A percentile compares a stretch with the other conserved stretches of the same genome.
These are phyloP conservation scores for Cladosporium halotolerans DNA, from an alignment of 2,329 filamentous ascomycete species.

Conservation along the genomic window DNA sequence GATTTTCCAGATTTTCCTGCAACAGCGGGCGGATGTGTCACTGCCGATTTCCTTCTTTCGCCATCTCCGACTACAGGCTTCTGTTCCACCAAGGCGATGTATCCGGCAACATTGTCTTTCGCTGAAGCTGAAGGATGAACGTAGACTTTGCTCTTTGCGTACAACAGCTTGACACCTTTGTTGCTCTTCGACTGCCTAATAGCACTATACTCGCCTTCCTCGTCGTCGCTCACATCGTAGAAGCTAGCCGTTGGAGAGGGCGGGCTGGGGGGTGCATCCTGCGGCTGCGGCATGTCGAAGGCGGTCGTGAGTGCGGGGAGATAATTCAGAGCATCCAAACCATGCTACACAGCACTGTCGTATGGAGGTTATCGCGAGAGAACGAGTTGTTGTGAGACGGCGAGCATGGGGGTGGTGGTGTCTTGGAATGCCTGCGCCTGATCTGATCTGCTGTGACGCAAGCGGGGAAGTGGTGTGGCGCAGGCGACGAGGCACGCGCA, in stretches of 20 bases:
- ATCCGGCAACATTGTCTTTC: slow-evolving; percentile 93
- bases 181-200: slow-evolving; percentile 73
- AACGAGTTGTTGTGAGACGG: not conserved
- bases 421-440: not conserved
- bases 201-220: slow-evolving; percentile 91
- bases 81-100: slow-evolving; percentile 87
- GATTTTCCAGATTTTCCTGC: slow-evolving; percentile 8
- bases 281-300: not conserved
- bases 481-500: not conserved
- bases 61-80: slow-evolving; percentile 47
- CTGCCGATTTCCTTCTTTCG: not conserved
- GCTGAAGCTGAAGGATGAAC: slow-evolving; percentile 88
- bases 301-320: not conserved
- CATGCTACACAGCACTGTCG: not conserved
- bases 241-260: slow-evolving; percentile 79
- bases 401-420: not conserved
- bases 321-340: not conserved
- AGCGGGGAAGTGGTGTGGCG: not conserved
- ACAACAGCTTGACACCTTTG: slow-evolving; percentile 85
- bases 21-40: slow-evolving; percentile 26
- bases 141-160: slow-evolving; percentile 98
- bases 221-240: slow-evolving; percentile 94
- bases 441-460: not conserved
- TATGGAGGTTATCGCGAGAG: not conserved
- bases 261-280: slow-evolving; percentile 26